Evolutionary conservation across 148 eudicot species (phyloP), one percentile per base, ranked within the genome.

Genomic region (Rhododendron kiyosumense): DNA sequence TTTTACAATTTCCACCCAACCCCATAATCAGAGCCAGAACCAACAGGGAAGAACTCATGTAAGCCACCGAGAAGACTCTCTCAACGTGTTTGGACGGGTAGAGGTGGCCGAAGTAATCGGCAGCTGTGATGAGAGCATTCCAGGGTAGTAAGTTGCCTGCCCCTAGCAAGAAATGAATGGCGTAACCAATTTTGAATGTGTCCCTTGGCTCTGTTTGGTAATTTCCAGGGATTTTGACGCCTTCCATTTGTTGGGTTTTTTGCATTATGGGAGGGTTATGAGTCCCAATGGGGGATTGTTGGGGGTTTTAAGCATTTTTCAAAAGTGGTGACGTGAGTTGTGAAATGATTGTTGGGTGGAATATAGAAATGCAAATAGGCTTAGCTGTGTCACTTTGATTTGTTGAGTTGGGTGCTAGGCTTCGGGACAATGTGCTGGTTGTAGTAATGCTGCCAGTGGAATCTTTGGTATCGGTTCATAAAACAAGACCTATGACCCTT

Each of bases 111-210:
- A 94, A 96, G 86, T 96, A 96, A 90, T 96, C 99, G 5, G 95
- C 90, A 61, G 96, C 98, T 0, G 98, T 96, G 90, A 96, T 94
- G 80, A 93, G 90, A 0, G 97, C 92, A 85, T 96, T 96, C 99
- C 99, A 96, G 11, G 99, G 99, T 13, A 95, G 94, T 84, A 95
- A 92, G 41, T 96, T 93, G n/a, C 97, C 96, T 0, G 98, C 93
- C 18, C 99, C 99, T 17, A 95, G 90, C 87, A 94, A 86, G 92
- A 96, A 96, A 87, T 96, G 97, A 86, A 95, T 85, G 24, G 91
- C 83, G 73, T 96, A 94, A 3, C 92, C 95, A 11, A 94, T 57
- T 85, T 89, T 94, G 93, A 89, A 93, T 2, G 89, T 92, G 87
- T 93, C 98, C 86, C 78, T 93, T 7, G 89, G 87, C 78, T 90